Evolutionary conservation across 768 basidiomycete species (phyloP).

Genomic region (Hortiboletus flavorubellus): DNA sequence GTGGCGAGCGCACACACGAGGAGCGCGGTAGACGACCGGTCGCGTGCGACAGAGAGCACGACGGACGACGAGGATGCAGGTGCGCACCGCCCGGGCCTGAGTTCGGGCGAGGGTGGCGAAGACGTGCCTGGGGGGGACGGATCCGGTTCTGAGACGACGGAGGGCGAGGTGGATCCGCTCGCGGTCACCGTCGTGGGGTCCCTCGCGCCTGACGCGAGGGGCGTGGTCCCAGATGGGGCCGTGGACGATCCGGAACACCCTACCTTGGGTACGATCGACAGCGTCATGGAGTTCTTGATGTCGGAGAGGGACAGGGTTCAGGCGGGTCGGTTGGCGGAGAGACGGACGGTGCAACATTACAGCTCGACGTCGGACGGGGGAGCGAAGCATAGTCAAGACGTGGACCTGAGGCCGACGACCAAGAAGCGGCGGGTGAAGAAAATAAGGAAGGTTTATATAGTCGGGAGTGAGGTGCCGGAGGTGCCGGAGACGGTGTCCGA

Average conservation of each 20-base stretch:
- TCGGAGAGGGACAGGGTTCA: constrained; percentile 61
- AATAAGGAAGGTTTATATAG: constrained; percentile 26
- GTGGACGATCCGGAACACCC: constrained; percentile 44
- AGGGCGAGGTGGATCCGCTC: constrained; percentile 33
- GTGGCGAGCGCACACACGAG: constrained; percentile 26
- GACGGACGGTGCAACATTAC: constrained; percentile 25
- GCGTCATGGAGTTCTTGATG: constrained; percentile 71
- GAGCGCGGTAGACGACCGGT: constrained; percentile 27
- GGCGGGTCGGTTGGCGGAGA: constrained; percentile 36
- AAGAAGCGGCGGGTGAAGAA: constrained; percentile 38
- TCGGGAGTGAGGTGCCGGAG: constrained; percentile 20
- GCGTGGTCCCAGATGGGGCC: constrained; percentile 23
- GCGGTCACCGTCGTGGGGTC: constrained; percentile 29
- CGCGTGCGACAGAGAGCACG: constrained; percentile 21
- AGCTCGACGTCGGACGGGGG: constrained; percentile 37
- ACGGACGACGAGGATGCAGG: constrained; percentile 14
- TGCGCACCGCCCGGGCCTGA: neutral
- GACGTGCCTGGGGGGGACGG: constrained; percentile 10
- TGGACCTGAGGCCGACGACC: constrained; percentile 37
- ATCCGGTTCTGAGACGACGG: constrained; percentile 35
- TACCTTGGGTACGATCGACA: constrained; percentile 69
- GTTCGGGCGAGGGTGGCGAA: constrained; percentile 3
- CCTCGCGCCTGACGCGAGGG: constrained; percentile 19
- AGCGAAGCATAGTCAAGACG: constrained; percentile 36
- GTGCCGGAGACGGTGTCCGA: constrained; percentile 22